These are phyloP conservation scores for Kluyveromyces dobzhanskii DNA, from an alignment of 805 yeast genomes.

Conservation along the genomic window DNA sequence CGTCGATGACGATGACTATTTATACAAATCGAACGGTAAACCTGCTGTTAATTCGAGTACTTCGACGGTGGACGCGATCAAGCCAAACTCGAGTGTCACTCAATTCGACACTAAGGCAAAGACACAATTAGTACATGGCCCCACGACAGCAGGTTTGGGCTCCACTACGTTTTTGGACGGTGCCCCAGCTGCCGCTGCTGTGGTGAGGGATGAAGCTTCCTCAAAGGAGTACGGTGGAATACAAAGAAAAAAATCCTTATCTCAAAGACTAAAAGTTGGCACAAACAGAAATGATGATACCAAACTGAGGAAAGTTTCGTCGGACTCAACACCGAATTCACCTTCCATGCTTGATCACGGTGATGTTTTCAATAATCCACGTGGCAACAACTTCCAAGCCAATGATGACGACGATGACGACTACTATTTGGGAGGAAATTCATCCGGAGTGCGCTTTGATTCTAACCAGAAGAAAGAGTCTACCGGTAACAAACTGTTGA, in stretches of 20 bases:
- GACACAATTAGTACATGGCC: conserved; percentile 75
- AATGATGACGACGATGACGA: conserved; percentile 27
- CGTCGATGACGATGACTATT: conserved; percentile 40
- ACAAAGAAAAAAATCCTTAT: conserved; percentile 77
- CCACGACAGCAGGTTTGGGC: conserved; percentile 81
- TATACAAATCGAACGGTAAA: conserved; percentile 14
- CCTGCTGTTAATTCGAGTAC: conserved; percentile 10
- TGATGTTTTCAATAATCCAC: not conserved
- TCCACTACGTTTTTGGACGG: conserved; percentile 91
- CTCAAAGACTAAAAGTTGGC: conserved; percentile 45
- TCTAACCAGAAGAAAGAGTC: conserved; percentile 21
- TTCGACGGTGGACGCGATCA: conserved; percentile 35
- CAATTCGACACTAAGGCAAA: conserved; percentile 65
- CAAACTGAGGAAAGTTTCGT: conserved; percentile 4
- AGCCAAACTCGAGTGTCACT: conserved; percentile 41
- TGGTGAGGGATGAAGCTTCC: conserved; percentile 32
- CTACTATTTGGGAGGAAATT: conserved; percentile 17
- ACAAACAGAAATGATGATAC: conserved; percentile 7
- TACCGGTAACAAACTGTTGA: conserved; percentile 52
- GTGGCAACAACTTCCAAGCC: not conserved
- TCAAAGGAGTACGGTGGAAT: conserved; percentile 37
- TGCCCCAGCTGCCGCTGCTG: conserved; percentile 70
- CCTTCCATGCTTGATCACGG: not conserved
- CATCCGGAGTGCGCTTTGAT: conserved; percentile 20
- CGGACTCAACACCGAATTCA: conserved; percentile 2